phyloP scores from a whole-genome alignment of 495 filamentous ascomycete species.

The Staphylotrichum longicolle region DNA sequence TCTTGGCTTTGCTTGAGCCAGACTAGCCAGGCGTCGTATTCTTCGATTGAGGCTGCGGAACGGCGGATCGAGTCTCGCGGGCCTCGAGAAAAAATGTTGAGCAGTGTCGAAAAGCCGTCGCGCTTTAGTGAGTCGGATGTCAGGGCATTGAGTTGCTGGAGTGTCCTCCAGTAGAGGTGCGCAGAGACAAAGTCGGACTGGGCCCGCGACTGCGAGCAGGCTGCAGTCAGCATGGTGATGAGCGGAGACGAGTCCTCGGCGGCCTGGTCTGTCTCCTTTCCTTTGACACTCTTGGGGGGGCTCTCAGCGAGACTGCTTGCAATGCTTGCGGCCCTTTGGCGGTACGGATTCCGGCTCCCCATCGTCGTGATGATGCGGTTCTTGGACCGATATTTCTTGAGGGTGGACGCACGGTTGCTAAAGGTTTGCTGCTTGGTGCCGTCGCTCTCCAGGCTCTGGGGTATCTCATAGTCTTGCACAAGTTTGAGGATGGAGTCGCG shows the following conservation, averaged over 20 bases:
- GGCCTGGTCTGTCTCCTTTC: constrained; percentile 33
- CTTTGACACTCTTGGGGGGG: constrained; percentile 31
- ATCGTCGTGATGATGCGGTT: constrained; percentile 53
- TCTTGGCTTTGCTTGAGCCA: constrained; percentile 74
- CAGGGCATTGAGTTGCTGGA: constrained; percentile 62
- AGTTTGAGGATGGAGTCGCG: constrained; percentile 79
- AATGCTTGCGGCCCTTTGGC: constrained; percentile 41
- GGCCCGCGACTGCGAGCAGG: constrained; percentile 62
- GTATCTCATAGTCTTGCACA: constrained; percentile 75
- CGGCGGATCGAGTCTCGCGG: constrained; percentile 65
- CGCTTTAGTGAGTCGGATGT: constrained; percentile 59
- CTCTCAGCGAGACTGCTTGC: constrained; percentile 36
- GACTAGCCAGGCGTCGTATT: constrained; percentile 72
- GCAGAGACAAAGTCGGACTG: constrained; percentile 69
- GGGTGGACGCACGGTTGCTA: constrained; percentile 58
- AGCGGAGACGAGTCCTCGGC: constrained; percentile 49
- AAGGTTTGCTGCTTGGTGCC: constrained; percentile 55
- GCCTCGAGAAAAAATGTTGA: constrained; percentile 67
- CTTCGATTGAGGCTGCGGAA: constrained; percentile 64
- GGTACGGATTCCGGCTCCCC: constrained; percentile 56
- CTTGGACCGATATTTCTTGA: constrained; percentile 51
- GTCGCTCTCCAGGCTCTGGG: constrained; percentile 55
- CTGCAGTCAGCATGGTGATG: constrained; percentile 66
- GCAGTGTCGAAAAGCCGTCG: constrained; percentile 64
- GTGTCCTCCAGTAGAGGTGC: constrained; percentile 66